Evolutionary conservation across 257 asterid species (phyloP), one percentile per base, ranked within the genome.

Genomic region (Solanum ossicruentum): DNA sequence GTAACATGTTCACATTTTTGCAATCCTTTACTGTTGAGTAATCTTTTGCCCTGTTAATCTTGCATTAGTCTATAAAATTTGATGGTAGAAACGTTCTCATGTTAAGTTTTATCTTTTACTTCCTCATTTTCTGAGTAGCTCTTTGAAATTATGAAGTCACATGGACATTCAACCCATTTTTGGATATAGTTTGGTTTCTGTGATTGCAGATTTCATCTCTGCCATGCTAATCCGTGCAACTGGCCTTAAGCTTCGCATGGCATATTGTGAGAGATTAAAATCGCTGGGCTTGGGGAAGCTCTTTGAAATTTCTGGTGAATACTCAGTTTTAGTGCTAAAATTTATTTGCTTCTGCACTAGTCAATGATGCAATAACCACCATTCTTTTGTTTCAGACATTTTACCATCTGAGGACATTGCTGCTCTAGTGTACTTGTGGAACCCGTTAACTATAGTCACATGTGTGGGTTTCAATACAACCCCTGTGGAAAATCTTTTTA

Each of bases 401-500:
- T 91, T 95, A 78, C 93, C 95, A 15, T 90, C 95, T 12, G 98
- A 97, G 81, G 98, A 97, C 90, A 90, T 97, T 82, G 98, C 98
- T 73, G 97, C 96, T 85, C 97, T 97, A 61, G 93, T 93, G 87
- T 97, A 95, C 91, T 88, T 97, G 86, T 97, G 98, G 98, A 95
- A 95, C 88, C 98, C 99, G 84, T 93, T 94, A 89, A 93, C 99
- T 51, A 90, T 95, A 63, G 88, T 94, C 83, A 93, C 99, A 20
- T 91, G 98, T 88, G 87, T 97, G 88, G 98, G 99, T 49, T 93
- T 89, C 89, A 97, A 94, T 87, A 94, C 98, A 60, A 87, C 98
- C 18, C 98, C 98, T 10, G 83, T 95, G 32, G 98, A 97, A 80
- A 97, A 94, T 86, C 87, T 97, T 84, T 92, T 94, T 58, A 88